Conservation (phyloP, 2,329 filamentous ascomycete genomes). For the Orbilia quercus region DNA sequence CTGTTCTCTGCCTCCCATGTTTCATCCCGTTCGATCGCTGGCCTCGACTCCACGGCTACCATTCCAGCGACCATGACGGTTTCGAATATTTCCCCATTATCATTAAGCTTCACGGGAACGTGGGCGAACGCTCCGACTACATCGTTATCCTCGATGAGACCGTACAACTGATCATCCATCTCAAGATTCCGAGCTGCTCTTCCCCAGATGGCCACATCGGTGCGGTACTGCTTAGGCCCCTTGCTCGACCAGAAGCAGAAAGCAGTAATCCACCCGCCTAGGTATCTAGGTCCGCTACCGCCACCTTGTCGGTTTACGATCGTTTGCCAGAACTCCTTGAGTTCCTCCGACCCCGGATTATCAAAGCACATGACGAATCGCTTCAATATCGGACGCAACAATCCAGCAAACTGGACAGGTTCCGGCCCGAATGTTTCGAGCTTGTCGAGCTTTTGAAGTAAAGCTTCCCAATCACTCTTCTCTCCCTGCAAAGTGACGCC, state of each 20-base stretch:
- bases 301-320: constrained; percentile 61
- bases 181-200: constrained; percentile 24
- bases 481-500: constrained; percentile 68
- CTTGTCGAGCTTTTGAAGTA: constrained; percentile 65
- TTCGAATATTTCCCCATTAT: constrained; percentile 60
- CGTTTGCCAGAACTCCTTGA: constrained; percentile 65
- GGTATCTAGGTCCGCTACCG: constrained; percentile 61
- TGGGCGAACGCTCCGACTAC: constrained; percentile 60
- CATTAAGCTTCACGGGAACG: constrained; percentile 62
- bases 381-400: constrained; percentile 65
- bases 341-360: constrained; percentile 61
- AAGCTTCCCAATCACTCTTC: constrained; percentile 65
- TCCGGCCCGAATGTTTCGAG: constrained; percentile 66
- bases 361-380: constrained; percentile 66
- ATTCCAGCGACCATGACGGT: constrained; percentile 61
- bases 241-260: constrained; percentile 66
- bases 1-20: constrained; percentile 39
- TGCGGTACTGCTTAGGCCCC: constrained; percentile 60
- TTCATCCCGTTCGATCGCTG: constrained; percentile 42
- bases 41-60: constrained; percentile 57
- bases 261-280: constrained; percentile 67
- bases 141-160: constrained; percentile 58
- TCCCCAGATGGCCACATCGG: neutral
- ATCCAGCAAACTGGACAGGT: constrained; percentile 62
- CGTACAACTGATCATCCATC: constrained; percentile 59